phyloP scores from a whole-genome alignment of 192 early-diverging fungal species.

The Dissophora ornata region DNA sequence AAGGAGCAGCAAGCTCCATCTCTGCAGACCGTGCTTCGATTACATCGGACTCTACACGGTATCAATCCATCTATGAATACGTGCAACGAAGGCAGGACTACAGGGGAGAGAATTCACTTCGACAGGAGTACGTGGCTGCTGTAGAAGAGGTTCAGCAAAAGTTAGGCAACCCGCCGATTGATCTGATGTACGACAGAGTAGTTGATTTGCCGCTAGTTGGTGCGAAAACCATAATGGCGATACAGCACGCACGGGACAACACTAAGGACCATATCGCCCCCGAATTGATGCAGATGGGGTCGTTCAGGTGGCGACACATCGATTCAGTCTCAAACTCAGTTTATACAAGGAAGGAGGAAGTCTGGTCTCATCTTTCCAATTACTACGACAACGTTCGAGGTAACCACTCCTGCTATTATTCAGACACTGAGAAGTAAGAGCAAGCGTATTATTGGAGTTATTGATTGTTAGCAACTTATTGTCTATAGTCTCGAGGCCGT shows the following conservation, averaged over 20 bases:
- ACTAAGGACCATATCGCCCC: conserved; percentile 44
- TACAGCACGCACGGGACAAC: conserved; percentile 52
- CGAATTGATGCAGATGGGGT: conserved; percentile 46
- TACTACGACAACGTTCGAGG: conserved; percentile 47
- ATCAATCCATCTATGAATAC: conserved; percentile 26
- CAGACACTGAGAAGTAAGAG: no score
- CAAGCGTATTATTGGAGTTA: background rate
- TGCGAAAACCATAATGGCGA: conserved; percentile 57
- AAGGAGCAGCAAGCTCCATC: conserved; percentile 8
- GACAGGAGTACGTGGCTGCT: conserved; percentile 42
- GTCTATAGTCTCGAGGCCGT: conserved; percentile 47
- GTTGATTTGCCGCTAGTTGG: conserved; percentile 44
- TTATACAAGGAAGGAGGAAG: conserved; percentile 42
- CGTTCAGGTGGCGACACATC: conserved; percentile 55
- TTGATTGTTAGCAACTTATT: no score
- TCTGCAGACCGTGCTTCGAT: conserved; percentile 22
- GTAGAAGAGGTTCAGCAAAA: conserved; percentile 28
- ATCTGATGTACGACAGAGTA: conserved; percentile 57
- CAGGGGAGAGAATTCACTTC: conserved; percentile 27
- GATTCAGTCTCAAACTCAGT: conserved; percentile 40
- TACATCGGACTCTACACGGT: conserved; percentile 2
- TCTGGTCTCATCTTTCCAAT: conserved; percentile 35
- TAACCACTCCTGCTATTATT: no score
- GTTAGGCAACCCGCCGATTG: conserved; percentile 38
- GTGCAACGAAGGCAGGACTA: conserved; percentile 24